Evolutionary conservation across 208 protist species (phyloP).

Genomic region (Trypanosoma mega): DNA sequence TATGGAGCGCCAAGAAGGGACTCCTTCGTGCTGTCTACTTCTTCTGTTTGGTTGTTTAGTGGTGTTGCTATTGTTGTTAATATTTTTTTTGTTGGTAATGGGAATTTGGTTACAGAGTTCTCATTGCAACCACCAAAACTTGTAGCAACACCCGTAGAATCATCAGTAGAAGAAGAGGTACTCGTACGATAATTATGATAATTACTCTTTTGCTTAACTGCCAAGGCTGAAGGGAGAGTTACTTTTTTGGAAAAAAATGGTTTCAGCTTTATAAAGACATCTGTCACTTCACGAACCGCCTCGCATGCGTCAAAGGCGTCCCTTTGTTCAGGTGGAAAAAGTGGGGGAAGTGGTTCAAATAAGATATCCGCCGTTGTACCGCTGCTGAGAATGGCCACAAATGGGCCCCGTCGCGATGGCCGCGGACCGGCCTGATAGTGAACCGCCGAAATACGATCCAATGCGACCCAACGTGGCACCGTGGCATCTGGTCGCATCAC

Average conservation of each 20-base stretch:
- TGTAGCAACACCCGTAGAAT: no score
- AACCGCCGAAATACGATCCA: not conserved
- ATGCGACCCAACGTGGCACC: slow-evolving; percentile 10
- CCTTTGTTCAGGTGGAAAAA: not conserved
- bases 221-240: not conserved
- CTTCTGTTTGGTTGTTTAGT: no score
- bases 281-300: not conserved
- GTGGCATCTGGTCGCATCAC: slow-evolving; percentile 18
- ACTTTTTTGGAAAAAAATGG: not conserved
- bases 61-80: no score
- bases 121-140: no score
- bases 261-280: slow-evolving; percentile 2
- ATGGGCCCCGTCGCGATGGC: not conserved
- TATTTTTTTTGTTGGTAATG: no score
- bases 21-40: no score
- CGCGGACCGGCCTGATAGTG: slow-evolving; percentile 1
- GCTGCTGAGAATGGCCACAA: slow-evolving; percentile 3
- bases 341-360: slow-evolving; percentile 5
- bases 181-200: no score
- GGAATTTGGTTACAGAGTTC: no score
- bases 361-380: slow-evolving; percentile 2
- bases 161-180: no score
- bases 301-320: not conserved
- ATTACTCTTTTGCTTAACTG: no score
- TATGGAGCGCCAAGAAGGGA: not conserved